phyloP scores from a whole-genome alignment of 2,329 filamentous ascomycete genomes.

The Sporothrix phasma region DNA sequence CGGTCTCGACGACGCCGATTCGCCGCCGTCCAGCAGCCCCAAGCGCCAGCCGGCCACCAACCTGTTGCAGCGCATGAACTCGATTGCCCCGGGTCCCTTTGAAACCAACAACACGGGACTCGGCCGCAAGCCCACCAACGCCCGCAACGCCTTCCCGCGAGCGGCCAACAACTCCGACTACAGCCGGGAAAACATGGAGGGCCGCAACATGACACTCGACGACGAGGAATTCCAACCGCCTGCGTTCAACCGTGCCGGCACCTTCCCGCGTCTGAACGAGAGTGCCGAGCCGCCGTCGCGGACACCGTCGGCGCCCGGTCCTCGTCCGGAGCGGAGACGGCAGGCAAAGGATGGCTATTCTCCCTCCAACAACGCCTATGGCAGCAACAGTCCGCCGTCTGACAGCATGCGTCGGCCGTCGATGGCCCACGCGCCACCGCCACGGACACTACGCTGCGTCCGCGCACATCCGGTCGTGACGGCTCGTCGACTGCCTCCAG shows the following conservation, averaged over 20 bases:
- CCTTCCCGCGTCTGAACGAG: constrained; percentile 38
- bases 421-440: constrained; percentile 42
- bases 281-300: constrained; percentile 31
- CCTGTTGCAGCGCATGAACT: constrained; percentile 53
- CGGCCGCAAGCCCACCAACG: constrained; percentile 10
- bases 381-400: constrained; percentile 11
- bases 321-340: constrained; percentile 31
- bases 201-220: constrained; percentile 31
- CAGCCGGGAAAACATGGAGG: constrained; percentile 43
- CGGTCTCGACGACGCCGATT: constrained; percentile 33
- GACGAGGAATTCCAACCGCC: constrained; percentile 31
- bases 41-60: constrained; percentile 30
- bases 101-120: constrained; percentile 30
- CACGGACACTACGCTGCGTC: constrained; percentile 40
- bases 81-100: constrained; percentile 57
- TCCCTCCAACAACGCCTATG: not conserved
- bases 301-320: constrained; percentile 39
- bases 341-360: constrained; percentile 14
- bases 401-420: constrained; percentile 26
- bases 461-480: constrained; percentile 31
- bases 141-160: not conserved
- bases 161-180: not conserved
- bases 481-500: constrained; percentile 8
- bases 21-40: constrained; percentile 38
- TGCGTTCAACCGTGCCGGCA: constrained; percentile 39